Evolutionary conservation across 345 rosid genomes (phyloP).

Genomic region (Brassica napus): Da-Ae NC_063449.1:38325001-38325500

Average conservation of each 20-base stretch:
- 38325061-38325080: constrained; percentile 32
- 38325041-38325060: constrained; percentile 23
- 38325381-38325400: constrained; percentile 97
- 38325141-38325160: neutral
- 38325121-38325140: neutral
- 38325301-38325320: neutral
- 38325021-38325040: constrained; percentile 23
- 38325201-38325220: constrained; percentile 48
- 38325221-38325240: constrained; percentile 87
- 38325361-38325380: constrained; percentile 79
- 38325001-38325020: constrained; percentile 27
- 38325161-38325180: neutral
- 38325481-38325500: constrained; percentile 97
- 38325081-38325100: constrained; percentile 67
- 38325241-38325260: constrained; percentile 94
- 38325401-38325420: constrained; percentile 81
- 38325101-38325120: neutral
- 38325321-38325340: neutral
- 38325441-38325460: constrained; percentile 83
- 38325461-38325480: constrained; percentile 78
- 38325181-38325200: constrained; percentile 5
- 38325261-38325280: constrained; percentile 91
- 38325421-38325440: constrained; percentile 80
- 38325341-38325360: neutral
- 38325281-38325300: constrained; percentile 74